Conservation (phyloP, 2,329 filamentous ascomycete genomes). For the Trichophyton mentagrophytes region DNA sequence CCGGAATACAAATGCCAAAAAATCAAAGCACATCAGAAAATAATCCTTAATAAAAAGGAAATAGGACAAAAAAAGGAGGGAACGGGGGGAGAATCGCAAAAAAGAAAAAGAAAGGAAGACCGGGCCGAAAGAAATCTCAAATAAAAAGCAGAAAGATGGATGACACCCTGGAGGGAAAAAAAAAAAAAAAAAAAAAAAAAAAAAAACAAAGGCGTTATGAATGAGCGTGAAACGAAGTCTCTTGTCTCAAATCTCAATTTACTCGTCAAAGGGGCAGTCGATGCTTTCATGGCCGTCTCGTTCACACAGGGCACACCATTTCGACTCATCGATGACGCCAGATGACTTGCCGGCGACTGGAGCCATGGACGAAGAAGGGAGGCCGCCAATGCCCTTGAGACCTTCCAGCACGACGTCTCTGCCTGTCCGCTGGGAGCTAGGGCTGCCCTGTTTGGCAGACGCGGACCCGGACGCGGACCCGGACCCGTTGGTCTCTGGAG, state of each 20-base stretch:
- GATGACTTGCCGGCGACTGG: slow-evolving; percentile 68
- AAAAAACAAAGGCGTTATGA: background rate
- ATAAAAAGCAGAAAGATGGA: background rate
- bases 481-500: slow-evolving; percentile 3
- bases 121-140: background rate
- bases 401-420: slow-evolving; percentile 32
- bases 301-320: slow-evolving; percentile 97
- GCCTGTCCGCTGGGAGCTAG: slow-evolving; percentile 27
- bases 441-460: slow-evolving; percentile 2
- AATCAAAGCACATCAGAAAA: no score
- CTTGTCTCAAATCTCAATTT: slow-evolving; percentile 7
- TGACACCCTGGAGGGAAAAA: background rate
- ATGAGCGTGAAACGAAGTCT: background rate
- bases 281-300: slow-evolving; percentile 93
- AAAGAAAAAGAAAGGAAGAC: background rate
- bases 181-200: background rate
- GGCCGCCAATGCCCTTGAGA: slow-evolving; percentile 29
- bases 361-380: slow-evolving; percentile 34
- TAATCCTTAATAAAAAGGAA: no score
- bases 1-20: no score
- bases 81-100: background rate
- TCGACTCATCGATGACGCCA: slow-evolving; percentile 64
- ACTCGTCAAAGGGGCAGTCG: slow-evolving; percentile 82
- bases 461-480: background rate
- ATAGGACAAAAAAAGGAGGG: background rate